Percentiles rank a stretch among this genome's conserved stretches.
Evolutionary conservation across 345 rosid genomes (phyloP).

Genomic region (Eucalyptus regnans): DNA sequence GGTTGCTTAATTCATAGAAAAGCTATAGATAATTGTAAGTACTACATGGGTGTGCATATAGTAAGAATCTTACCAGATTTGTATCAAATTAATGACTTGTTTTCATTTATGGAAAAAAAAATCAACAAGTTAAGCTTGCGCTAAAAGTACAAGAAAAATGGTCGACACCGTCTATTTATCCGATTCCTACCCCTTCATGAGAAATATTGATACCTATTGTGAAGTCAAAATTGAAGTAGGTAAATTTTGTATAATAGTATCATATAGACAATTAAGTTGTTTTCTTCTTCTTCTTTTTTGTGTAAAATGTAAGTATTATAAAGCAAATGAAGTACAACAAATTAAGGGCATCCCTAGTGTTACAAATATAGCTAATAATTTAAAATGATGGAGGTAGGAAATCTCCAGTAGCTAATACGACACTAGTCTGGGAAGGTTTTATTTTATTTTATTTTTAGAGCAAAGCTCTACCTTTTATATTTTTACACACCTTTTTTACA

Average conservation of each 20-base stretch:
- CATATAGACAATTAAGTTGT: not conserved
- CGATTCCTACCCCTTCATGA: not conserved
- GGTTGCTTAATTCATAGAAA: not conserved
- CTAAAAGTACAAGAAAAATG: not conserved
- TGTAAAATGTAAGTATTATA: too few species aligned
- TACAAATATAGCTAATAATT: too few species aligned
- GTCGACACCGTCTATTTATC: not conserved
- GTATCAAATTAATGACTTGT: not conserved
- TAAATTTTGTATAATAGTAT: not conserved
- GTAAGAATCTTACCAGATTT: not conserved
- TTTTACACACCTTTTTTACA: not conserved
- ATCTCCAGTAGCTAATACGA: not conserved
- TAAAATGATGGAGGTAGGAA: not conserved
- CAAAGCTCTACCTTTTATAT: not conserved
- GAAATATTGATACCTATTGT: not conserved
- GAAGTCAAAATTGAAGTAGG: not conserved
- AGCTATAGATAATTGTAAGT: not conserved
- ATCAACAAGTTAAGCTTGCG: not conserved
- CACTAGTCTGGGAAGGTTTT: not conserved
- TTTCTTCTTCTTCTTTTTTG: not conserved
- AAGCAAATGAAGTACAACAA: not conserved
- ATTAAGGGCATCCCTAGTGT: not conserved
- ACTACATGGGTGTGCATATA: not conserved
- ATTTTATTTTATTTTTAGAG: too few species aligned
- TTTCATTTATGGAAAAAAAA: not conserved